Conservation (phyloP, 75 land plant genomes). For the Cryptomeria japonica region DNA sequence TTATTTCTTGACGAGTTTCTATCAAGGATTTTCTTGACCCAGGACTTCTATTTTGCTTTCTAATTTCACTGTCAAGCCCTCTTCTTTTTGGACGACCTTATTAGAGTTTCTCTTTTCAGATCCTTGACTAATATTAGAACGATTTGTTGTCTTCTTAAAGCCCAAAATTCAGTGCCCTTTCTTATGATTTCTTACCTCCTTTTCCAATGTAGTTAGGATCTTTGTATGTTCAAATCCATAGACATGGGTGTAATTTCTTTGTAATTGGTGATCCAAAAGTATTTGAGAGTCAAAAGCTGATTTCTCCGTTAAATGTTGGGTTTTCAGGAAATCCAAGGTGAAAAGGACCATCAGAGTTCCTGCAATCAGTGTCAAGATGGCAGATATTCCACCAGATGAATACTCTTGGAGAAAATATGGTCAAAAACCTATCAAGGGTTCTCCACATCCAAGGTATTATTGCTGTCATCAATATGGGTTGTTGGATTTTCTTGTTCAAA, state of each 20-base stretch:
- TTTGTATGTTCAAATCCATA: neutral
- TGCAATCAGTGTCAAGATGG: conserved; percentile 75
- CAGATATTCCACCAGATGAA: conserved; percentile 85
- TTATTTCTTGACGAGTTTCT: neutral
- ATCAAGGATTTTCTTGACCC: too few species aligned
- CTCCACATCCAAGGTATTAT: conserved; percentile 77
- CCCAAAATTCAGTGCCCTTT: neutral
- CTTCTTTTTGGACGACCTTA: neutral
- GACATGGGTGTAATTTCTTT: neutral
- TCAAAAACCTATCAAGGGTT: conserved; percentile 85
- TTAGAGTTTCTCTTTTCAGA: neutral
- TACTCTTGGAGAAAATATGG: conserved; percentile 90
- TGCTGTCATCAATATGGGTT: neutral
- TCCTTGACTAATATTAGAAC: neutral
- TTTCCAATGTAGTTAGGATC: neutral
- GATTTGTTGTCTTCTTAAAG: neutral
- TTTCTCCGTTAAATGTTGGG: neutral
- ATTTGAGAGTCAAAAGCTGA: neutral
- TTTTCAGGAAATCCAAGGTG: conserved; percentile 58
- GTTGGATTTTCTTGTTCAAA: neutral
- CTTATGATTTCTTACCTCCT: neutral
- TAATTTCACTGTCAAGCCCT: neutral
- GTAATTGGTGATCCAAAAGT: neutral
- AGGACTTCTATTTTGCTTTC: neutral
- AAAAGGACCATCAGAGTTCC: conserved; percentile 69